phyloP scores from a whole-genome alignment of 192 early-diverging fungal genomes.

The Mycoemilia scoparia region DNA sequence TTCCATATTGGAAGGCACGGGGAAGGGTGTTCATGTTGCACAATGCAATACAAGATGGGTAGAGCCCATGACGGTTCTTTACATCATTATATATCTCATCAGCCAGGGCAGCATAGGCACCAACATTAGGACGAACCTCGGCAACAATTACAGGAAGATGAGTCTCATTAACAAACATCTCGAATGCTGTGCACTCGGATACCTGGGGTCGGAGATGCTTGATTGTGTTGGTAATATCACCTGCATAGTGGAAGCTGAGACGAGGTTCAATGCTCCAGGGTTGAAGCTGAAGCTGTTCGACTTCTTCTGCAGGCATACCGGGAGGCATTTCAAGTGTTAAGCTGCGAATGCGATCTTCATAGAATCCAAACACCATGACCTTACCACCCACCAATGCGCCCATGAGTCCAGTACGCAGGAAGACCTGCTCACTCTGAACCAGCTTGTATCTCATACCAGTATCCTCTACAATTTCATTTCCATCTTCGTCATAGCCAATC shows the following conservation, averaged over 20 bases:
- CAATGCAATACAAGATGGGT: slow-evolving; percentile 39
- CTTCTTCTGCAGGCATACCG: slow-evolving; percentile 1
- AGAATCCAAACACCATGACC: slow-evolving; percentile 55
- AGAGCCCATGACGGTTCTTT: slow-evolving; percentile 37
- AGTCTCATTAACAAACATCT: slow-evolving; percentile 46
- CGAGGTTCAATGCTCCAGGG: slow-evolving; percentile 14
- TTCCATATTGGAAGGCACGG: slow-evolving; percentile 48
- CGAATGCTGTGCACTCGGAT: slow-evolving; percentile 36
- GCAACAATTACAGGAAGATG: slow-evolving; percentile 52
- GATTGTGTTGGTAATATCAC: slow-evolving; percentile 17
- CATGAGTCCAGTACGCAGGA: slow-evolving; percentile 57
- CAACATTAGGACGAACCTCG: slow-evolving; percentile 36
- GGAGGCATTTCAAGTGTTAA: slow-evolving; percentile 5
- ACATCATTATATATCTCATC: slow-evolving; percentile 36
- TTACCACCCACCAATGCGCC: slow-evolving; percentile 51
- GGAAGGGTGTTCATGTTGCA: slow-evolving; percentile 42
- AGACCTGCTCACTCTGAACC: slow-evolving; percentile 43
- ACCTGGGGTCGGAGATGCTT: slow-evolving; percentile 14
- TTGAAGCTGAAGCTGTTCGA: too few species aligned
- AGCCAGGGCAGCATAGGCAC: slow-evolving; percentile 32
- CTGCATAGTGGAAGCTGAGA: slow-evolving; percentile 23
- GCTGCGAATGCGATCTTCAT: slow-evolving; percentile 57
- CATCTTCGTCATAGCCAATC: too few species aligned
- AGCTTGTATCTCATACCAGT: too few species aligned
- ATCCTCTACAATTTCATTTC: slow-evolving; percentile 17